Conservation (phyloP, 371 early-diverging fungal genomes). For the Mucor mucedo region DNA sequence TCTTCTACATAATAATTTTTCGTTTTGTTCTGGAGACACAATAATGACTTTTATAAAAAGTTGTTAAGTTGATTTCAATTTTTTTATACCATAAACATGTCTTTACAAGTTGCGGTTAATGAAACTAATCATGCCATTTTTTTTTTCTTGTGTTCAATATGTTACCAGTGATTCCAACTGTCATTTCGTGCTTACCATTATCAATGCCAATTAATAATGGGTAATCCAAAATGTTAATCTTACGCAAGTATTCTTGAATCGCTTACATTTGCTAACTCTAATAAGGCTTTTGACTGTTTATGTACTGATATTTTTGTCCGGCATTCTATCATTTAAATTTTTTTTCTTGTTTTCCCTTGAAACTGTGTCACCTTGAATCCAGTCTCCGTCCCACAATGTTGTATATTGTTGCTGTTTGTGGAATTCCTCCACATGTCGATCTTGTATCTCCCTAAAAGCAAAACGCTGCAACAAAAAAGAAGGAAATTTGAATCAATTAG, state of each 20-base stretch:
- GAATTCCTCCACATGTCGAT: constrained; percentile 54
- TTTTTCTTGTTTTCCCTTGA: neutral
- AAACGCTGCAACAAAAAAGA: constrained; percentile 58
- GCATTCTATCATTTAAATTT: constrained; percentile 19
- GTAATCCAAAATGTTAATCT: constrained; percentile 93
- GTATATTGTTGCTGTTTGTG: constrained; percentile 38
- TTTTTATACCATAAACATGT: constrained; percentile 95
- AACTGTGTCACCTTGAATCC: constrained; percentile 56
- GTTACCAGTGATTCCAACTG: constrained; percentile 87
- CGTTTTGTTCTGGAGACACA: constrained; percentile 89
- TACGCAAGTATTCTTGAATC: constrained; percentile 85
- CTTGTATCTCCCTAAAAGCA: constrained; percentile 89
- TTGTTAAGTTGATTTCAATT: constrained; percentile 83
- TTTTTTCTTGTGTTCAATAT: neutral
- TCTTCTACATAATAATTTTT: constrained; percentile 80
- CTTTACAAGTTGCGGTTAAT: constrained; percentile 63
- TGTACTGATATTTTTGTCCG: constrained; percentile 49
- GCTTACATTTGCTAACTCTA: constrained; percentile 74
- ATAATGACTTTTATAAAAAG: constrained; percentile 86
- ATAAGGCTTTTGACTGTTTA: constrained; percentile 77
- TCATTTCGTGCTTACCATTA: constrained; percentile 75
- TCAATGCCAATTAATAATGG: constrained; percentile 92
- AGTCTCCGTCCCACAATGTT: constrained; percentile 75
- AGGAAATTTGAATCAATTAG: neutral
- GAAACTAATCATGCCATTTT: constrained; percentile 21